phyloP scores from a whole-genome alignment of 2,329 filamentous ascomycete species.

The Diaporthe caulivora region DNA sequence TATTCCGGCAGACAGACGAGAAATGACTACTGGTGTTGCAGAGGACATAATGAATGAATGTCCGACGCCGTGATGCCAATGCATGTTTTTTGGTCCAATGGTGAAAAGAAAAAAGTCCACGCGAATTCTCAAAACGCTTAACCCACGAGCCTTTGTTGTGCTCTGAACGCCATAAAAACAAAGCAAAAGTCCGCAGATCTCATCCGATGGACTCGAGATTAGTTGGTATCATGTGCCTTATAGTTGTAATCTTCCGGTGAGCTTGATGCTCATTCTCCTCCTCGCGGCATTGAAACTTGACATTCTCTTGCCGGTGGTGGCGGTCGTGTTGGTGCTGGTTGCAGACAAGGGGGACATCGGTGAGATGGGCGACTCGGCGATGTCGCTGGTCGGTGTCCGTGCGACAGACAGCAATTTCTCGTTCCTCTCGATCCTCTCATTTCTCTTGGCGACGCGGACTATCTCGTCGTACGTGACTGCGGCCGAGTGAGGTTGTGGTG shows the following conservation, averaged over 20 bases:
- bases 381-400: conserved; percentile 21
- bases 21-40: conserved; percentile 12
- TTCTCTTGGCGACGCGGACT: conserved; percentile 58
- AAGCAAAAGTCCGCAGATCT: background rate
- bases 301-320: conserved; percentile 36
- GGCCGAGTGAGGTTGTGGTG: conserved; percentile 43
- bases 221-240: background rate
- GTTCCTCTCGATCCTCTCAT: conserved; percentile 42
- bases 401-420: conserved; percentile 25
- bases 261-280: conserved; percentile 40
- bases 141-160: conserved; percentile 6
- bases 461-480: conserved; percentile 64
- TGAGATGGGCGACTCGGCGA: conserved; percentile 34
- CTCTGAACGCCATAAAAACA: conserved; percentile 15
- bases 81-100: conserved; percentile 12
- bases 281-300: conserved; percentile 35
- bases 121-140: conserved; percentile 8
- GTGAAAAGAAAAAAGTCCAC: background rate
- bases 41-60: conserved; percentile 31
- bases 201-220: background rate
- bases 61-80: conserved; percentile 35
- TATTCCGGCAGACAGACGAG: conserved; percentile 8
- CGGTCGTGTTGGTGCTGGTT: conserved; percentile 26
- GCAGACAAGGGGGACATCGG: conserved; percentile 36
- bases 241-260: conserved; percentile 36